phyloP scores from a whole-genome alignment of 2,329 filamentous ascomycete species.

The Lecanosticta acicola region DNA sequence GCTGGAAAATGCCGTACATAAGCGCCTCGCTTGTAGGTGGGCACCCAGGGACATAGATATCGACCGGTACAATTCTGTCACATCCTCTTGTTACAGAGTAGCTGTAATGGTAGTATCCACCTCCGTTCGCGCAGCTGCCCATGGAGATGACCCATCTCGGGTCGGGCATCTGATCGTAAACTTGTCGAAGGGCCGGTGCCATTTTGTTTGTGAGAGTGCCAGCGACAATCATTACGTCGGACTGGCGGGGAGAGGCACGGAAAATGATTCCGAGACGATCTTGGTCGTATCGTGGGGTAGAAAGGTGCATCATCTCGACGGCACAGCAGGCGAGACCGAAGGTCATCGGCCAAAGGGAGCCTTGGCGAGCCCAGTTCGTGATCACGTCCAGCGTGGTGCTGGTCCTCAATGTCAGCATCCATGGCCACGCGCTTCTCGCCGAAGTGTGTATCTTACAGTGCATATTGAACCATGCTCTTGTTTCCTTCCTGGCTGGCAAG shows the following conservation, averaged over 20 bases:
- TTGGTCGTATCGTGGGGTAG: slow-evolving; percentile 82
- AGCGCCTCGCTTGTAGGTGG: slow-evolving; percentile 50
- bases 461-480: slow-evolving; percentile 78
- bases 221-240: slow-evolving; percentile 89
- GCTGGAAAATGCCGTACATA: slow-evolving; percentile 62
- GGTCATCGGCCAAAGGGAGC: slow-evolving; percentile 82
- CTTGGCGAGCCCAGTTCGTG: slow-evolving; percentile 77
- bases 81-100: slow-evolving; percentile 71
- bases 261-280: slow-evolving; percentile 87
- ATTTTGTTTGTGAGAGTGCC: slow-evolving; percentile 95
- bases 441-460: slow-evolving; percentile 58
- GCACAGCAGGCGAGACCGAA: slow-evolving; percentile 86
- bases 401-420: slow-evolving; percentile 16
- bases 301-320: slow-evolving; percentile 89
- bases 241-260: slow-evolving; percentile 78
- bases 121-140: slow-evolving; percentile 79
- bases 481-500: slow-evolving; percentile 72
- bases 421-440: neutral
- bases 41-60: slow-evolving; percentile 74
- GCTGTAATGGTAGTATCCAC: slow-evolving; percentile 78
- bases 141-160: slow-evolving; percentile 78
- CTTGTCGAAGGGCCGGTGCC: slow-evolving; percentile 78
- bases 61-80: slow-evolving; percentile 71
- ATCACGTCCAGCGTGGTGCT: slow-evolving; percentile 74
- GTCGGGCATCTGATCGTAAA: slow-evolving; percentile 92